Evolutionary conservation across 768 basidiomycete species (phyloP).

Genomic region (Kwoniella mangroviensis): DNA sequence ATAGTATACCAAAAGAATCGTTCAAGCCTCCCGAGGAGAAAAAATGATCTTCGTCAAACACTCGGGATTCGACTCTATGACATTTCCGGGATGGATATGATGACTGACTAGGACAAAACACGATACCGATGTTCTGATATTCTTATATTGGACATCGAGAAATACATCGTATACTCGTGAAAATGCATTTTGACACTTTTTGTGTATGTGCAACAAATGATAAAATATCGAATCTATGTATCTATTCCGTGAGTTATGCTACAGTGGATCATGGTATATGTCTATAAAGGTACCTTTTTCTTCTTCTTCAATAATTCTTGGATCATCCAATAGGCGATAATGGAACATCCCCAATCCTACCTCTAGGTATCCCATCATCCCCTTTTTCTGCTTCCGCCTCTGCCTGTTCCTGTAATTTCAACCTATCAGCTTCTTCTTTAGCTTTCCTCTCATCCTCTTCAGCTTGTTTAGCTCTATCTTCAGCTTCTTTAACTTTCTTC

Average conservation of each 20-base stretch:
- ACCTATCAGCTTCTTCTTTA: neutral
- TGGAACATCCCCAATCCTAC: constrained; percentile 9
- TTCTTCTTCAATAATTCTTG: neutral
- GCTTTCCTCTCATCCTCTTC: constrained; percentile 12
- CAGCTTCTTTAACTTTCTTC: constrained; percentile 11
- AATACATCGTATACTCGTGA: too few species aligned
- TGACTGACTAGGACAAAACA: too few species aligned
- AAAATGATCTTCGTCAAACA: neutral
- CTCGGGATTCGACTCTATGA: neutral
- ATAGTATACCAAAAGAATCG: constrained; percentile 12
- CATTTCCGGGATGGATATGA: too few species aligned
- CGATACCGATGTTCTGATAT: too few species aligned
- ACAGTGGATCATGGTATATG: neutral
- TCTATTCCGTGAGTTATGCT: neutral
- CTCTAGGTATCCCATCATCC: constrained; percentile 10
- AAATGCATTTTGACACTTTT: too few species aligned
- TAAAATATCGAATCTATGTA: neutral
- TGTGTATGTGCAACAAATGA: too few species aligned
- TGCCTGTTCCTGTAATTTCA: neutral
- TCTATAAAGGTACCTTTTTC: neutral
- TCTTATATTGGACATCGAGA: too few species aligned
- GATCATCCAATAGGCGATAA: constrained; percentile 13
- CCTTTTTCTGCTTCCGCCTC: neutral
- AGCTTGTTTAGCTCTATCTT: constrained; percentile 20
- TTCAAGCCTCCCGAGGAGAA: constrained; percentile 22